phyloP scores from a whole-genome alignment of 106 monocot genomes.

The Narthecium ossifragum region DNA sequence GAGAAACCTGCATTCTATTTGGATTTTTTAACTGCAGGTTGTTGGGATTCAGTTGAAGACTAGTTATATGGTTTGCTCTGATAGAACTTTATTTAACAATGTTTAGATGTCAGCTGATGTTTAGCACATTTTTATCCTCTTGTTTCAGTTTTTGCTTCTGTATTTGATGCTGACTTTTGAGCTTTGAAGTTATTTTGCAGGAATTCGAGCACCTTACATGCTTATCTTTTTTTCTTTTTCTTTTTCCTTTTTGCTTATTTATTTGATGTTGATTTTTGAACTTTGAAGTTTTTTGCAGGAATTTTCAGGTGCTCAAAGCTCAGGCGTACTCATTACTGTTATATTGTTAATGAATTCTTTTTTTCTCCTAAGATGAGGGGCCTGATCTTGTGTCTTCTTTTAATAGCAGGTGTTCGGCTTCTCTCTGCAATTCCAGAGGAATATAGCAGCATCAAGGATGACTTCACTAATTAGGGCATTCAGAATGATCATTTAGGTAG shows the following conservation, averaged over 20 bases:
- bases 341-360: neutral
- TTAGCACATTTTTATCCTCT: neutral
- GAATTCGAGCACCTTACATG: no score
- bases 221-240: no score
- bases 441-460: no score
- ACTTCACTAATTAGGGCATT: no score
- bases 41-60: conserved; percentile 7
- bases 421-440: no score
- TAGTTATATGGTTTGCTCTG: conserved; percentile 6
- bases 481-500: no score
- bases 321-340: conserved; percentile 3
- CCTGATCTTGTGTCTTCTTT: neutral
- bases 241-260: neutral
- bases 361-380: neutral
- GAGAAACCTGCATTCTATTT: neutral
- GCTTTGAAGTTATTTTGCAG: conserved; percentile 18
- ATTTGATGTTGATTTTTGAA: neutral
- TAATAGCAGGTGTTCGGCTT: neutral
- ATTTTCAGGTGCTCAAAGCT: neutral
- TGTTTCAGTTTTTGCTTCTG: neutral
- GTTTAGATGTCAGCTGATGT: neutral
- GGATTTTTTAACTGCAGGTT: conserved; percentile 15
- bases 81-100: neutral
- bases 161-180: neutral
- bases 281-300: conserved; percentile 18